phyloP scores from a whole-genome alignment of 352 stramenopile genomes.

The Phytophthora macrochlamydospora region DNA sequence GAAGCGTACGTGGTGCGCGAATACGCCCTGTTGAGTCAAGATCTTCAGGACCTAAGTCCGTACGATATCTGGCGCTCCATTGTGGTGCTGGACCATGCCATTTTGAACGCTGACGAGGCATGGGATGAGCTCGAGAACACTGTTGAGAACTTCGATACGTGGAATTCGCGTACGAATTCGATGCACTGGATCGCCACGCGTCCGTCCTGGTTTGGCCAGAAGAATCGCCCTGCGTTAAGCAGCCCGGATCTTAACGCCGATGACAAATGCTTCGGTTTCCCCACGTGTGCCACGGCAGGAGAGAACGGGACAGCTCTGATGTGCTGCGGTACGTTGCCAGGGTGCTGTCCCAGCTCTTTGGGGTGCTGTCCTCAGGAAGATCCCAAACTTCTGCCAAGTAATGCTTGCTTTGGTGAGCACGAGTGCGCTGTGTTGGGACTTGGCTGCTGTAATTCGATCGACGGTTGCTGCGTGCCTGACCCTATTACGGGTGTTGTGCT shows the following conservation, averaged over 20 bases:
- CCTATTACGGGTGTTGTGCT: slow-evolving; percentile 50
- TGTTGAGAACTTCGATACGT: slow-evolving; percentile 67
- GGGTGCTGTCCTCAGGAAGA: slow-evolving; percentile 69
- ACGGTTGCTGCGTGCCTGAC: slow-evolving; percentile 71
- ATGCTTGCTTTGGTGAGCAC: slow-evolving; percentile 68
- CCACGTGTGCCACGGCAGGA: slow-evolving; percentile 53
- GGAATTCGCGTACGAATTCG: slow-evolving; percentile 75
- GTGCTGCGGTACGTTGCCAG: slow-evolving; percentile 71
- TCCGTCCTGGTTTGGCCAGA: slow-evolving; percentile 68
- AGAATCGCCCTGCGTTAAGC: slow-evolving; percentile 36
- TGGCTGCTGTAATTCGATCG: slow-evolving; percentile 71
- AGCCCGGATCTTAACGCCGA: slow-evolving; percentile 36
- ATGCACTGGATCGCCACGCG: slow-evolving; percentile 80
- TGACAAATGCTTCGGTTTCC: slow-evolving; percentile 73
- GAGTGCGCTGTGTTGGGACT: slow-evolving; percentile 62
- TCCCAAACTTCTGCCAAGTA: slow-evolving; percentile 41
- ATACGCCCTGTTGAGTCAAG: slow-evolving; percentile 53
- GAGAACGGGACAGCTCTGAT: slow-evolving; percentile 62
- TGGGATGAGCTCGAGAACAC: slow-evolving; percentile 68
- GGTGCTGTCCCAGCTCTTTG: slow-evolving; percentile 70
- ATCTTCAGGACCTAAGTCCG: slow-evolving; percentile 41
- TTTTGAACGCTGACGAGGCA: slow-evolving; percentile 55
- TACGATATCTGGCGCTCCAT: slow-evolving; percentile 80
- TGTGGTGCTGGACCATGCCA: slow-evolving; percentile 74
- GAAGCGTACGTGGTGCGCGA: slow-evolving; percentile 64